Percentiles rank a stretch among this genome's conserved stretches.
These are phyloP conservation scores for Picochlorum sp. DNA, from an alignment of 139 green algal species.

Conservation along the genomic window DNA sequence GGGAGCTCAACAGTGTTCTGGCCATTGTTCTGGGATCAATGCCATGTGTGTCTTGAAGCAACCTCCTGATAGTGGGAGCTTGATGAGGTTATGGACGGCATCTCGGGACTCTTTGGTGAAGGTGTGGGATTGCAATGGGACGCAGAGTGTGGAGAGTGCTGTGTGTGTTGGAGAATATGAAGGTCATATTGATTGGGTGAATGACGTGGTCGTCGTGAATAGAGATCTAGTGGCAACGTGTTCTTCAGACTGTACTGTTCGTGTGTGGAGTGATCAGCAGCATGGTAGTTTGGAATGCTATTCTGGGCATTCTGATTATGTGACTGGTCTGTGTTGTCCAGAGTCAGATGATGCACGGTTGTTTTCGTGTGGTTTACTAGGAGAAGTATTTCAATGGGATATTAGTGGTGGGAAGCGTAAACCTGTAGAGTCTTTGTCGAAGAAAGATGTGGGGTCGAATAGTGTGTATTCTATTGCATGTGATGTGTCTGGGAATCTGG, in stretches of 20 bases:
- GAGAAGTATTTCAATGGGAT: slow-evolving; percentile 40
- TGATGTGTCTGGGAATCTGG: slow-evolving; percentile 39
- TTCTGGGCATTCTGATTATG: slow-evolving; percentile 30
- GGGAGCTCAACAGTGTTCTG: too few species aligned
- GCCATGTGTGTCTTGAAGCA: slow-evolving; percentile 13
- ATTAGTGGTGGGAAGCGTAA: background rate
- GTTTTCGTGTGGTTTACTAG: slow-evolving; percentile 29
- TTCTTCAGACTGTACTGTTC: slow-evolving; percentile 30
- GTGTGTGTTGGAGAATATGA: slow-evolving; percentile 10
- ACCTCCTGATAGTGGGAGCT: background rate
- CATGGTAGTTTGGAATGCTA: slow-evolving; percentile 9
- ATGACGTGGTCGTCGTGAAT: slow-evolving; percentile 23
- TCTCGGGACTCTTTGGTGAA: slow-evolving; percentile 34
- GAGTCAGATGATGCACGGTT: background rate
- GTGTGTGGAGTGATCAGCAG: slow-evolving; percentile 18
- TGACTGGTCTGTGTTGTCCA: slow-evolving; percentile 27
- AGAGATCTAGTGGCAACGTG: slow-evolving; percentile 23
- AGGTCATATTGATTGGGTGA: slow-evolving; percentile 38
- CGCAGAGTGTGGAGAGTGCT: background rate
- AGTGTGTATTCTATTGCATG: slow-evolving; percentile 77
- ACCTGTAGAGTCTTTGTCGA: background rate
- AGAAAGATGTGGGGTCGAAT: background rate
- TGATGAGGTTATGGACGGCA: slow-evolving; percentile 28
- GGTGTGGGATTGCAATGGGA: slow-evolving; percentile 9
- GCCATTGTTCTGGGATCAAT: slow-evolving; percentile 39